Conservation (phyloP, 2,329 filamentous ascomycete species). For the Tolypocladium ophioglossoides region DNA sequence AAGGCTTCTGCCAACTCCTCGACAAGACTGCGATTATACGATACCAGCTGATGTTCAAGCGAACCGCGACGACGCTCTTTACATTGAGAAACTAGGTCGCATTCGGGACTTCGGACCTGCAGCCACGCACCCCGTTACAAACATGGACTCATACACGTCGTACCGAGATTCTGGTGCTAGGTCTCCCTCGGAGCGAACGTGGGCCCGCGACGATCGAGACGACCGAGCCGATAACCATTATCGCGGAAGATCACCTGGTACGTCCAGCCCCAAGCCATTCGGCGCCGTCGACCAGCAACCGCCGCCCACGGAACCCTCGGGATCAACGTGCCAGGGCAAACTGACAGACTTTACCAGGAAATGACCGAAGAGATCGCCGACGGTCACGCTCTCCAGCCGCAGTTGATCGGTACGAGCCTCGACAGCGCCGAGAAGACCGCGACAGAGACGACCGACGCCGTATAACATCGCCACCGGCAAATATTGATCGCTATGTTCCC, state of each 20-base stretch:
- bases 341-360: slow-evolving; percentile 25
- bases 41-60: slow-evolving; percentile 3
- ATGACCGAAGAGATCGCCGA: slow-evolving; percentile 50
- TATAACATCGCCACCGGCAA: slow-evolving; percentile 51
- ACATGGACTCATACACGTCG: slow-evolving; percentile 45
- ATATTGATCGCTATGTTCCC: slow-evolving; percentile 78
- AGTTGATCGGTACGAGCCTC: slow-evolving; percentile 70
- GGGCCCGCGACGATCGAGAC: slow-evolving; percentile 43
- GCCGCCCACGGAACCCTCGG: not conserved
- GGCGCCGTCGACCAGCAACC: not conserved
- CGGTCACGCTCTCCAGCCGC: slow-evolving; percentile 59
- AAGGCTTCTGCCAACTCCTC: slow-evolving; percentile 12
- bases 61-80: not conserved
- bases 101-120: not conserved
- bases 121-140: slow-evolving; percentile 1
- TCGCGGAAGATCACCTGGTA: slow-evolving; percentile 61
- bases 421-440: slow-evolving; percentile 56
- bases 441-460: slow-evolving; percentile 53
- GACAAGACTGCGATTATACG: slow-evolving; percentile 1
- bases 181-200: slow-evolving; percentile 42
- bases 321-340: not conserved
- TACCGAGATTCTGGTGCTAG: slow-evolving; percentile 42
- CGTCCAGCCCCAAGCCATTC: slow-evolving; percentile 19
- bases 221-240: slow-evolving; percentile 35
- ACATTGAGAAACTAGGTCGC: not conserved